Percentiles rank a stretch among this genome's conserved stretches.
Evolutionary conservation across 306 rosid species (phyloP).

Genomic region (Phaseolus lunatus): DNA sequence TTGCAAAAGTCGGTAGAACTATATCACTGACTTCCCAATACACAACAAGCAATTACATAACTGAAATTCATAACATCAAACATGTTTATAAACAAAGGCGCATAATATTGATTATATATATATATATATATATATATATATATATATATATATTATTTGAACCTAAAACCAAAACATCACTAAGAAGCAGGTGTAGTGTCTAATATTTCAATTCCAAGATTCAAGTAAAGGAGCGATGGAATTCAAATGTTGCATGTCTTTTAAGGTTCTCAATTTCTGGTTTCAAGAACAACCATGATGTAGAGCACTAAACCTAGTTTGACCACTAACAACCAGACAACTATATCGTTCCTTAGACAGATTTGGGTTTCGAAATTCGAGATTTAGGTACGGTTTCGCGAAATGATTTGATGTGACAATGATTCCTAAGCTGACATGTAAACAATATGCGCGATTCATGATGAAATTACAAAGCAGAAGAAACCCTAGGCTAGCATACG

Average conservation of each 20-base stretch:
- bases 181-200: not conserved
- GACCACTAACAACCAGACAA: not conserved
- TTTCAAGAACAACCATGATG: not conserved
- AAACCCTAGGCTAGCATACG: conserved; percentile 43
- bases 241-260: not conserved
- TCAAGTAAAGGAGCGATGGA: conserved; percentile 19
- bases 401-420: conserved; percentile 23
- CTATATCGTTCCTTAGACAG: not conserved
- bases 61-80: conserved; percentile 9
- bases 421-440: not conserved
- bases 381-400: not conserved
- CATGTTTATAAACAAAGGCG: not conserved
- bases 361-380: not conserved
- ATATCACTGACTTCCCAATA: conserved; percentile 40
- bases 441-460: conserved; percentile 7
- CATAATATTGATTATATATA: too few species aligned
- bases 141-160: not conserved
- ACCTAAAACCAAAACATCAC: conserved; percentile 1
- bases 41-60: conserved; percentile 25
- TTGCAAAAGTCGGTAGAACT: conserved; percentile 47
- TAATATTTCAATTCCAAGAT: not conserved
- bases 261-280: not conserved
- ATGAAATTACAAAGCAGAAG: conserved; percentile 11
- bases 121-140: too few species aligned
- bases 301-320: not conserved